These are phyloP conservation scores for Diaporthe sp. DNA, from an alignment of 2,329 filamentous ascomycete genomes.

Conservation along the genomic window DNA sequence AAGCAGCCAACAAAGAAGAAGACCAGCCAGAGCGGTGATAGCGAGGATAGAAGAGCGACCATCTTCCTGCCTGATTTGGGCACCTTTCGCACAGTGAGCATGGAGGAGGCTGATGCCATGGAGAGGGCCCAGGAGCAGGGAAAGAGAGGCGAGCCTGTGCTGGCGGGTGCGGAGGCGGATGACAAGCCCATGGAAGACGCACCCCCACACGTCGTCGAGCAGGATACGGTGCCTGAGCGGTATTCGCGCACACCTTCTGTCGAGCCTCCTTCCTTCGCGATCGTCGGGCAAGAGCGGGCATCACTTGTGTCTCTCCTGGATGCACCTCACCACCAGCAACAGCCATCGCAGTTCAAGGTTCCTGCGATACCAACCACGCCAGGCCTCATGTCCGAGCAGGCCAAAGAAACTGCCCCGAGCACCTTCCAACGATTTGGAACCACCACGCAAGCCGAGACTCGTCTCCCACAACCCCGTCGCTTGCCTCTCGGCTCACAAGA, in stretches of 20 bases:
- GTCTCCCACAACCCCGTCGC: constrained; percentile 15
- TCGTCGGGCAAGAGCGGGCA: constrained; percentile 66
- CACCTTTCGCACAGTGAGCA: constrained; percentile 72
- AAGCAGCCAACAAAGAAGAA: constrained; percentile 51
- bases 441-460: constrained; percentile 12
- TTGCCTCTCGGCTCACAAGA: constrained; percentile 37
- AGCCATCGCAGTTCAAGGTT: constrained; percentile 55
- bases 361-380: constrained; percentile 60
- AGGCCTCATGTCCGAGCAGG: constrained; percentile 47
- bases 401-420: constrained; percentile 40
- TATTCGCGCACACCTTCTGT: constrained; percentile 73
- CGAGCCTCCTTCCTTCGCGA: constrained; percentile 72
- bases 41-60: constrained; percentile 46
- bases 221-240: constrained; percentile 42
- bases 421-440: constrained; percentile 30
- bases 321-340: constrained; percentile 61
- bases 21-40: constrained; percentile 49
- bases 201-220: constrained; percentile 8
- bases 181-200: constrained; percentile 42
- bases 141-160: constrained; percentile 45
- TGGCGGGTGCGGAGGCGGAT: constrained; percentile 44
- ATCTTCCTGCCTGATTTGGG: constrained; percentile 75
- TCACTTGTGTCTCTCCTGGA: constrained; percentile 74
- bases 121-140: constrained; percentile 50
- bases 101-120: constrained; percentile 64